phyloP scores from a whole-genome alignment of 2,329 filamentous ascomycete genomes.

The Cryphonectria nitschkei region DNA sequence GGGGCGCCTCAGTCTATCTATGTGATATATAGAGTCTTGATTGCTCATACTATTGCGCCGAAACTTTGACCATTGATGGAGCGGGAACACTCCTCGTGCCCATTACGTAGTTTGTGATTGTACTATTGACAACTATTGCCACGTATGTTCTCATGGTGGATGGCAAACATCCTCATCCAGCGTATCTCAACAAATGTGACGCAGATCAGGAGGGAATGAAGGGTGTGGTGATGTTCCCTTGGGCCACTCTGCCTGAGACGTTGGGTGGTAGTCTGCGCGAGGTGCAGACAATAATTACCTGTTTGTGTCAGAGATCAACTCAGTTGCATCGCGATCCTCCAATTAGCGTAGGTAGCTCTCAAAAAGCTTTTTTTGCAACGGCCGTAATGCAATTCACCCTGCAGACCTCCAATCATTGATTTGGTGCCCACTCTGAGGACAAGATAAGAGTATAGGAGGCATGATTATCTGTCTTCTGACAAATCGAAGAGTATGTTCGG shows the following conservation, averaged over 20 bases:
- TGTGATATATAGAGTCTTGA: neutral
- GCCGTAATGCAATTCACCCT: too few relatives aligned
- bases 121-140: neutral
- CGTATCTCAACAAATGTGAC: neutral
- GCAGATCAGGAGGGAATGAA: neutral
- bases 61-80: neutral
- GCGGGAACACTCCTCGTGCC: too few relatives aligned
- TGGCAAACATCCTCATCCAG: neutral
- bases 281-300: neutral
- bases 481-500: too few relatives aligned
- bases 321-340: neutral
- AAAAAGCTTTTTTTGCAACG: too few relatives aligned
- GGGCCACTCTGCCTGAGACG: neutral
- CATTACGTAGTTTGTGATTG: neutral
- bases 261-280: neutral
- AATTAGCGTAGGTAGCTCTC: neutral
- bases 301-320: neutral
- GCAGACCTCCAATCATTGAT: neutral
- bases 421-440: neutral
- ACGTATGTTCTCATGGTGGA: neutral
- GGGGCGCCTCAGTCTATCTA: too few relatives aligned
- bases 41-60: too few relatives aligned
- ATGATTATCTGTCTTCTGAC: neutral
- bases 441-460: neutral
- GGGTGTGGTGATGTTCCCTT: constrained; percentile 2